Base-by-base conservation (phyloP, 2,329 filamentous ascomycete genomes). In the Arthrobotrys iridis region DNA sequence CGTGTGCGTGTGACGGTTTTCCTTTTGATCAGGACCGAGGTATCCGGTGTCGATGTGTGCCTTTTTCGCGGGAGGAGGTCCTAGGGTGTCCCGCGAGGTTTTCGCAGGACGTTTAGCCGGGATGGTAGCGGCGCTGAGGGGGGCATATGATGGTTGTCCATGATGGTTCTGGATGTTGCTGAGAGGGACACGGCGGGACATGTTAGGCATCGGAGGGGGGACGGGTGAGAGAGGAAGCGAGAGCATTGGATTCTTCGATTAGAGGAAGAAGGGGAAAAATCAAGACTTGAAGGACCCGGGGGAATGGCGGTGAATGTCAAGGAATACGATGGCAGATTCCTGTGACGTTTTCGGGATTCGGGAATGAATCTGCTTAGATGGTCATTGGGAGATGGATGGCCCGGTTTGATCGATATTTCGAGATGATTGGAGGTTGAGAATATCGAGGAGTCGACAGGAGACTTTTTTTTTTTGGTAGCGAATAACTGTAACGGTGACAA, bases 141-240 rank as follows among this genome's bases (percentile, higher is more conserved):
- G 33, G 11, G 55, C 48, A 30, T 74, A 67, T 7, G 55, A 30
- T 10, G 65, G 40, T 18, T 50, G 62, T 28, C 37, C 62, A 55
- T 55, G 50, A 41, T 74, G 52, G 40, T 74, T 74, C 33, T 74
- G 70, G 46, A 74, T 74, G 62, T 74, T 74, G 26, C 62, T 67
- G 15, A 74, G 55, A 35, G 70, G 70, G 30, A 74, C 70, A 58
- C 70, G 70, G 30, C 70, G 70, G 50, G 70, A 74, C 70, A 74
- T 74, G 13, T 62, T 33, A 67, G 70, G 68, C 50, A 55, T 55
- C 15, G 50, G 50, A 43, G 68, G 62, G 30, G 70, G 70, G 15
- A 62, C 70, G 13, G 70, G 70, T 33, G 70, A 74, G 45, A 74
- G 52, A 4, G 70, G 70, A 58, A 74, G 57, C 55, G 70, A 74